phyloP scores from a whole-genome alignment of 1,139 yeast species.

The Pichia sp. region DNA sequence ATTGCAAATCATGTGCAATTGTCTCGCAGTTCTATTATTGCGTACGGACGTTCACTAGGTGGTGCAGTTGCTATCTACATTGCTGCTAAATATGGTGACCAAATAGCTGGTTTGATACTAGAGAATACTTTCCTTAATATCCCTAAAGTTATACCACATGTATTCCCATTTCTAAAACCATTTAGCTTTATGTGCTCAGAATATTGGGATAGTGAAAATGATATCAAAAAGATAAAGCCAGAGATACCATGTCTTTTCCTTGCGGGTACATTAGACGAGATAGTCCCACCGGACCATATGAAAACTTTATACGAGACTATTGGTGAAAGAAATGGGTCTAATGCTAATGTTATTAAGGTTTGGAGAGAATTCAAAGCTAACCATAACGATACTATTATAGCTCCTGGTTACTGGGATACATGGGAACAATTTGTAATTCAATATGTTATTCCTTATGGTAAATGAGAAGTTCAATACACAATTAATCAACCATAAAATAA shows the following conservation, averaged over 20 bases:
- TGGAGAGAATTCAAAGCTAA: conserved; percentile 52
- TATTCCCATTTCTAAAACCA: conserved; percentile 61
- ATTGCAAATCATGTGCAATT: conserved; percentile 46
- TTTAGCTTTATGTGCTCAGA: conserved; percentile 65
- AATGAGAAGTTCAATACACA: conserved; percentile 10
- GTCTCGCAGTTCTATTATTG: conserved; percentile 46
- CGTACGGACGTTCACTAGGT: conserved; percentile 88
- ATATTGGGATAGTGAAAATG: conserved; percentile 70
- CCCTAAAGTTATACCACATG: conserved; percentile 72
- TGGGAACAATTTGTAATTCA: conserved; percentile 47
- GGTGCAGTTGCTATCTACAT: conserved; percentile 91
- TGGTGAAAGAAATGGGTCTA: conserved; percentile 28
- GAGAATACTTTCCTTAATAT: conserved; percentile 85
- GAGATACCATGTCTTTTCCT: conserved; percentile 62
- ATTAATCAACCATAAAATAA: conserved; percentile 42
- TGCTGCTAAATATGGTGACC: conserved; percentile 43
- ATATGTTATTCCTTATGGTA: conserved; percentile 23
- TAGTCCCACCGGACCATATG: conserved; percentile 89
- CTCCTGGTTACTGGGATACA: conserved; percentile 67
- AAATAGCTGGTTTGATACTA: conserved; percentile 50
- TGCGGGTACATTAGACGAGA: conserved; percentile 75
- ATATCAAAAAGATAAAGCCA: conserved; percentile 46
- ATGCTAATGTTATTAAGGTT: conserved; percentile 29
- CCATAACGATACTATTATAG: conserved; percentile 77
- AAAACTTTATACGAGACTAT: conserved; percentile 46